Evolutionary conservation across 2,329 filamentous ascomycete genomes (phyloP).

Genomic region (Talaromyces sp.): DNA sequence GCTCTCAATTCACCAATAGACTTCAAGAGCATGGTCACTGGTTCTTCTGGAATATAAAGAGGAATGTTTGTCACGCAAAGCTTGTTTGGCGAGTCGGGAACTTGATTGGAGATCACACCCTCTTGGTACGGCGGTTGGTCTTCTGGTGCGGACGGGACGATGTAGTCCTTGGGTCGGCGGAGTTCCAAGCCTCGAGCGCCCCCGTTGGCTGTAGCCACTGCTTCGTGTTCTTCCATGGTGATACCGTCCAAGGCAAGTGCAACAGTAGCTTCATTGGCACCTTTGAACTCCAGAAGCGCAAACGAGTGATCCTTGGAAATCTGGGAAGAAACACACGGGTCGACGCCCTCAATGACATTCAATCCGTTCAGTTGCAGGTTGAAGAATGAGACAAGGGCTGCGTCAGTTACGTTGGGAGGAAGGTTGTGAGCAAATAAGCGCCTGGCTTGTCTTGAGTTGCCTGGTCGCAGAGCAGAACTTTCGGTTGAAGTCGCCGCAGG

Average conservation of each 20-base stretch:
- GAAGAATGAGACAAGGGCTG: constrained; percentile 77
- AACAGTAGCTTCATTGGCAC: constrained; percentile 80
- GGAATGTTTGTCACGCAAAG: constrained; percentile 90
- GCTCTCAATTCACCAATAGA: constrained; percentile 92
- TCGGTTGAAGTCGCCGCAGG: constrained; percentile 63
- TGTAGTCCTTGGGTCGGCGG: constrained; percentile 91
- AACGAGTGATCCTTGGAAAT: constrained; percentile 75
- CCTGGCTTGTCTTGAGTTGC: constrained; percentile 90
- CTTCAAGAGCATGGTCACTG: constrained; percentile 83
- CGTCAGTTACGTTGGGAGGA: constrained; percentile 68
- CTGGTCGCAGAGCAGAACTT: constrained; percentile 80
- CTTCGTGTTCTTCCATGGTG: constrained; percentile 72
- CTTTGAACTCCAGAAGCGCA: constrained; percentile 87
- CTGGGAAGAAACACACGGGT: constrained; percentile 81
- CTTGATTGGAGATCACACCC: constrained; percentile 72
- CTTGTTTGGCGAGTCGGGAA: constrained; percentile 92
- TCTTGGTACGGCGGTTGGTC: constrained; percentile 72
- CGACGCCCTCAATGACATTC: constrained; percentile 78
- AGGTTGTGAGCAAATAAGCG: constrained; percentile 85
- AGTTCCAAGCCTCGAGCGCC: constrained; percentile 62
- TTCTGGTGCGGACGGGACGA: constrained; percentile 66
- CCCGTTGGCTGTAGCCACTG: constrained; percentile 53
- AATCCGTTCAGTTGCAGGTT: constrained; percentile 96
- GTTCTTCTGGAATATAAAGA: constrained; percentile 80
- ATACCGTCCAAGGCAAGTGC: constrained; percentile 87